A percentile compares a stretch with the other conserved stretches of the same genome.
Conservation (phyloP, 495 filamentous ascomycete species). For the Hypoxylon intermedium region DNA sequence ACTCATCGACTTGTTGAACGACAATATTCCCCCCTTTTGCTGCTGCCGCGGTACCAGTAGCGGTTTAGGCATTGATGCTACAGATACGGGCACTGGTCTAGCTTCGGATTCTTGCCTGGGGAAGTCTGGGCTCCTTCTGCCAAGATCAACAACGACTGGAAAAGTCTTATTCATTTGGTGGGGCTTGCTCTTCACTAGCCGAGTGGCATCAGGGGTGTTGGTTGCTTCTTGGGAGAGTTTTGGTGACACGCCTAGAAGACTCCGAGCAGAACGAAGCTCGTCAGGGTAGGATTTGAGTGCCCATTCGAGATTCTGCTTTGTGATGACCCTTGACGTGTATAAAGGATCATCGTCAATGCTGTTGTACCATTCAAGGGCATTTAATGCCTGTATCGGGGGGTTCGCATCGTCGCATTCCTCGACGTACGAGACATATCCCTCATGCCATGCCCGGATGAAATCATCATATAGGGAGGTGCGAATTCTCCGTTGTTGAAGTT, state of each 20-base stretch:
- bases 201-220: constrained; percentile 4
- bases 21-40: not conserved
- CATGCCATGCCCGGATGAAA: constrained; percentile 62
- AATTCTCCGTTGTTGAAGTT: constrained; percentile 41
- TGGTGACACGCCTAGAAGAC: constrained; percentile 2
- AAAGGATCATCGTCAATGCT: constrained; percentile 47
- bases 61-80: not conserved
- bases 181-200: not conserved
- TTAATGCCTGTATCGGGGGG: constrained; percentile 34
- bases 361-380: constrained; percentile 55
- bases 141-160: not conserved
- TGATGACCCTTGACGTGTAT: constrained; percentile 48
- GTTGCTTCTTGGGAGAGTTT: not conserved
- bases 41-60: not conserved
- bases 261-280: constrained; percentile 22
- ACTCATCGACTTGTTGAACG: constrained; percentile 16
- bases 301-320: constrained; percentile 45
- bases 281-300: constrained; percentile 35
- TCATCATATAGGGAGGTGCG: constrained; percentile 67
- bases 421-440: constrained; percentile 53
- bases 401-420: constrained; percentile 17
- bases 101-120: not conserved
- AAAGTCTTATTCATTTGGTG: not conserved
- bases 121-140: not conserved
- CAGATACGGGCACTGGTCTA: not conserved